phyloP scores from a whole-genome alignment of 2,329 filamentous ascomycete species.

The Scorias spongiosa region DNA sequence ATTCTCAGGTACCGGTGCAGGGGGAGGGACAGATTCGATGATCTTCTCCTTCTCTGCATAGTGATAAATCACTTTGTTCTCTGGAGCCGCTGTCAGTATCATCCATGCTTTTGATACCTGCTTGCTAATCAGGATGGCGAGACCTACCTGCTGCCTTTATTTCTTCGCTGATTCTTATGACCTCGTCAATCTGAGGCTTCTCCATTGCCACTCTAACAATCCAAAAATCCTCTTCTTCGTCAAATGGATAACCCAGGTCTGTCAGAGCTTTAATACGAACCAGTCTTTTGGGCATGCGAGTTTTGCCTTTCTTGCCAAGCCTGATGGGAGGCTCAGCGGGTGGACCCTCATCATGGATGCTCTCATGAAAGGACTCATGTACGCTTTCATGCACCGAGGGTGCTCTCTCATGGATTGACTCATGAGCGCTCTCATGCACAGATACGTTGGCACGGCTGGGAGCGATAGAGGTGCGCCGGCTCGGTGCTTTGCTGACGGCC shows the following conservation, averaged over 20 bases:
- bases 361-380: slow-evolving; percentile 10
- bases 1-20: slow-evolving; percentile 7
- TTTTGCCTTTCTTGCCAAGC: slow-evolving; percentile 58
- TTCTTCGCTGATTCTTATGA: slow-evolving; percentile 68
- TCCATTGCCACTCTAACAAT: slow-evolving; percentile 73
- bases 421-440: slow-evolving; percentile 6
- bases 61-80: slow-evolving; percentile 21
- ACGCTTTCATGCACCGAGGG: slow-evolving; percentile 8
- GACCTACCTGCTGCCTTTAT: slow-evolving; percentile 38
- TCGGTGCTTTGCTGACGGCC: slow-evolving; percentile 3
- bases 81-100: slow-evolving; percentile 12
- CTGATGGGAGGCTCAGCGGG: slow-evolving; percentile 18
- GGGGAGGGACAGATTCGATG: slow-evolving; percentile 7
- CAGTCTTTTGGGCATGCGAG: slow-evolving; percentile 65
- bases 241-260: slow-evolving; percentile 72
- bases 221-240: slow-evolving; percentile 73
- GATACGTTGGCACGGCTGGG: slow-evolving; percentile 1
- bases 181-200: slow-evolving; percentile 80
- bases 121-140: background rate
- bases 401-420: slow-evolving; percentile 4
- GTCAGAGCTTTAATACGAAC: slow-evolving; percentile 69
- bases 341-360: slow-evolving; percentile 8
- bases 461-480: background rate
- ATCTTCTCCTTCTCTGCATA: slow-evolving; percentile 19
- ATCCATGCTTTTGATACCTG: background rate